Percentiles rank a stretch among this genome's conserved stretches.
These are phyloP conservation scores for Allium sativum DNA, from an alignment of 106 monocot genomes.

Conservation along the genomic window DNA sequence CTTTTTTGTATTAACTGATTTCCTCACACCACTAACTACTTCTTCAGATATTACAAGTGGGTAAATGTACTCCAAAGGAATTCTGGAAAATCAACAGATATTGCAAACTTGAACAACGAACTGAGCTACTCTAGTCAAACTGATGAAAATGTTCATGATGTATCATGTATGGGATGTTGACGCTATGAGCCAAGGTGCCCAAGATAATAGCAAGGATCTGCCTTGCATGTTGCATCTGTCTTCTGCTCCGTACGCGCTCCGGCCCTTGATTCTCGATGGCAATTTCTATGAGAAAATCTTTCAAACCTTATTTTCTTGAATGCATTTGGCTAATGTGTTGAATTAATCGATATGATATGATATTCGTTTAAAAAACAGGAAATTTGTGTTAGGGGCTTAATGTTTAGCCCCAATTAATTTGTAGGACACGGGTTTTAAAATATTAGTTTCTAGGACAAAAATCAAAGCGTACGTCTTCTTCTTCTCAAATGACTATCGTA, in stretches of 20 bases:
- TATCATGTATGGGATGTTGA: constrained; percentile 64
- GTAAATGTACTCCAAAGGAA: constrained; percentile 61
- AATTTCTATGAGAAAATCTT: constrained; percentile 83
- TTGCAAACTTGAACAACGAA: constrained; percentile 13
- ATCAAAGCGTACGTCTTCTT: no score
- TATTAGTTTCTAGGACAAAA: no score
- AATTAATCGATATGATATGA: no score
- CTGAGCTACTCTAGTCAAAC: constrained; percentile 5
- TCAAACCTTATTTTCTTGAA: not conserved
- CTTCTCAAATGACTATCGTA: no score
- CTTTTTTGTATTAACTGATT: no score
- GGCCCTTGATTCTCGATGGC: constrained; percentile 87
- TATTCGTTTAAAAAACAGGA: no score
- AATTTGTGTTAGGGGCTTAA: no score
- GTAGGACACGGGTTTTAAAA: no score
- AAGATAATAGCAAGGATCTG: constrained; percentile 42
- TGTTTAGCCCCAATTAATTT: no score
- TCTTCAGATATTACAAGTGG: no score
- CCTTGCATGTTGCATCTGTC: constrained; percentile 60
- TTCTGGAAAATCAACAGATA: constrained; percentile 48
- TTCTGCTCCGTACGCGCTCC: constrained; percentile 83
- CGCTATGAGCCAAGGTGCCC: constrained; percentile 42
- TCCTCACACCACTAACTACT: no score
- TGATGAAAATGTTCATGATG: constrained; percentile 27
- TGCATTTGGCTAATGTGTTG: no score